phyloP scores from a whole-genome alignment of 345 rosid species.

The Eucalyptus brandiana region DNA sequence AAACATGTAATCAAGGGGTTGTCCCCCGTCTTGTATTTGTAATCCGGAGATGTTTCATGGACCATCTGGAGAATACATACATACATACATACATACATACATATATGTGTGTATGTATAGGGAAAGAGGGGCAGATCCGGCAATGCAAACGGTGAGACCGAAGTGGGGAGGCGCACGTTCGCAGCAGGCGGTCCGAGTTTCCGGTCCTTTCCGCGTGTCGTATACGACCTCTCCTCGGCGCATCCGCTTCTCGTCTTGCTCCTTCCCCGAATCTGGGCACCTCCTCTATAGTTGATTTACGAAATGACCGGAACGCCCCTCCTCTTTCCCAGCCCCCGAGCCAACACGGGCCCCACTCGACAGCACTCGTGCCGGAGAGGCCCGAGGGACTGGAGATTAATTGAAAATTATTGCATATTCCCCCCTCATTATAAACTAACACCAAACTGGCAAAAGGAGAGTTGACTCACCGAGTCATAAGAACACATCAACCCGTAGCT shows the following conservation, averaged over 20 bases:
- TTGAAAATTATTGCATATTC: not conserved
- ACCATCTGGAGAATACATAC: not conserved
- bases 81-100: not conserved
- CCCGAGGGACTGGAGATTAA: not conserved
- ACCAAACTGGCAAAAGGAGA: not conserved
- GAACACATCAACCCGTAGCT: not conserved
- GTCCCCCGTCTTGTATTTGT: not conserved
- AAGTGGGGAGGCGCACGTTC: conserved; percentile 1
- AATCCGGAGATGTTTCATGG: not conserved
- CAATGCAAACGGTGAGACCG: not conserved
- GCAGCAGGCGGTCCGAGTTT: not conserved
- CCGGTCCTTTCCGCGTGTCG: conserved; percentile 11
- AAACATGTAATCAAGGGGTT: not conserved
- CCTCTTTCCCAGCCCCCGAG: not conserved
- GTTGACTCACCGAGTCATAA: not conserved
- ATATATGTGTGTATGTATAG: not conserved
- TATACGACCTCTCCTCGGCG: conserved; percentile 10
- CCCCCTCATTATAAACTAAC: not conserved
- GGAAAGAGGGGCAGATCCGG: not conserved
- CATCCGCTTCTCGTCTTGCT: conserved; percentile 12
- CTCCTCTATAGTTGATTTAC: not conserved
- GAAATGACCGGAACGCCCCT: not conserved
- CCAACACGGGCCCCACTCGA: not conserved
- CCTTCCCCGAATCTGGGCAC: conserved; percentile 11
- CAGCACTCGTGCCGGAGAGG: not conserved